Evolutionary conservation across 257 asterid genomes (phyloP).

Genomic region (Primulina eburnea): DNA sequence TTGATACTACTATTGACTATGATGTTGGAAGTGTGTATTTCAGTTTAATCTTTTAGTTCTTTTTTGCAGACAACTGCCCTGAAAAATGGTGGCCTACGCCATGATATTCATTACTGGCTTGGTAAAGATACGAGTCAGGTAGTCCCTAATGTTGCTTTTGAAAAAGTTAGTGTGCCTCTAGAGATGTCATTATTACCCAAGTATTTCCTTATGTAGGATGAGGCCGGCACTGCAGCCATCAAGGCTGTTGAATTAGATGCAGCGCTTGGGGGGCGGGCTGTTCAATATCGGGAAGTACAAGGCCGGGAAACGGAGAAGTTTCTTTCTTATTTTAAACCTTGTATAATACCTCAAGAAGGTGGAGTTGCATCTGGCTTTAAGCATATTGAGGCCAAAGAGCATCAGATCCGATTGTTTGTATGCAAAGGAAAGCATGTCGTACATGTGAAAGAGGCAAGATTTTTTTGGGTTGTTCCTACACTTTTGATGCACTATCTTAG

Average conservation of each 20-base stretch:
- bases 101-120: slow-evolving; percentile 96
- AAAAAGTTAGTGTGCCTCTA: neutral
- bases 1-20: slow-evolving; percentile 10
- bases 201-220: slow-evolving; percentile 57
- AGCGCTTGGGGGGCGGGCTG: slow-evolving; percentile 96
- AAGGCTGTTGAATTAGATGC: slow-evolving; percentile 91
- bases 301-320: slow-evolving; percentile 96
- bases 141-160: slow-evolving; percentile 20
- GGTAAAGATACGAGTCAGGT: slow-evolving; percentile 97
- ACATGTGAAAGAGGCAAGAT: slow-evolving; percentile 86
- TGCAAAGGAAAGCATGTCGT: slow-evolving; percentile 98
- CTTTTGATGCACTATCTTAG: slow-evolving; percentile 6
- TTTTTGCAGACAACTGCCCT: slow-evolving; percentile 74
- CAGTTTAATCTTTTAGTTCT: slow-evolving; percentile 26
- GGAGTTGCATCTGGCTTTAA: slow-evolving; percentile 92
- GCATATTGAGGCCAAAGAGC: slow-evolving; percentile 74
- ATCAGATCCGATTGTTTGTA: slow-evolving; percentile 69
- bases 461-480: slow-evolving; percentile 18
- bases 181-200: slow-evolving; percentile 15
- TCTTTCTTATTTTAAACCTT: slow-evolving; percentile 97
- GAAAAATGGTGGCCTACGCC: slow-evolving; percentile 79
- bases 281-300: slow-evolving; percentile 96
- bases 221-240: slow-evolving; percentile 87
- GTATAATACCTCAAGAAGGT: slow-evolving; percentile 96
- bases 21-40: slow-evolving; percentile 21